Evolutionary conservation across 345 rosid genomes (phyloP), one percentile per base, ranked within the genome.

Genomic region (Mercurialis annua): DNA sequence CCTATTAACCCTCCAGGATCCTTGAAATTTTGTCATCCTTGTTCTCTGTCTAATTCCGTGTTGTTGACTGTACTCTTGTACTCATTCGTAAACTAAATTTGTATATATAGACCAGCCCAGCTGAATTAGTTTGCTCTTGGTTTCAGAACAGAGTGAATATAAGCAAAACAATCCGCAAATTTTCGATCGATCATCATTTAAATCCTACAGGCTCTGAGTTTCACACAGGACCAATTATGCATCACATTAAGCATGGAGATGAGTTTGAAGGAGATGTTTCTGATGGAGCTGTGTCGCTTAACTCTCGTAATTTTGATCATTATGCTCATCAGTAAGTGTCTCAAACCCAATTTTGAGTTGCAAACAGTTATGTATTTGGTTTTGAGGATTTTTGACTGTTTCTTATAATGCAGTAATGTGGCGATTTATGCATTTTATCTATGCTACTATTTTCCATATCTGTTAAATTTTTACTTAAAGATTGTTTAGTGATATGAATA

Each of bases 141-240:
- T 81, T 86, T 50, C 99, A 92, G 98, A 92, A 88, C 90, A 92
- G 99, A 86, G 77, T 95, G 76, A 95, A 95, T 81, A 84, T 95
- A 72, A 92, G 97, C 72, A 95, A 95, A 83, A 95, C 96, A 40
- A 80, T 95, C 56, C 85, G 96, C 42, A 95, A 92, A 77, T 95
- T 73, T 84, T 82, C 99, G 56, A 95, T 95, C 70, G 98, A 84
- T 82, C 82, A 78, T 48, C 67, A 88, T 80, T 76, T 95, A 81
- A 88, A 71, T 67, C 84, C 87, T 64, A 92, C 92, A 59, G 99
- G 99, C 73, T 53, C 92, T 49, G 97, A 92, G 80, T 92, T 84
- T 77, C 92, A 86, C 61, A 83, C 98, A 0, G 96, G 85, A 49
- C 82, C 88, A 47, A 70, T 77, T 68, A 61, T 64, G 51, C 74